A percentile compares a stretch with the other conserved stretches of the same genome.
phyloP scores from a whole-genome alignment of 352 stramenopile species.

The Phytopythium sindhum region DNA sequence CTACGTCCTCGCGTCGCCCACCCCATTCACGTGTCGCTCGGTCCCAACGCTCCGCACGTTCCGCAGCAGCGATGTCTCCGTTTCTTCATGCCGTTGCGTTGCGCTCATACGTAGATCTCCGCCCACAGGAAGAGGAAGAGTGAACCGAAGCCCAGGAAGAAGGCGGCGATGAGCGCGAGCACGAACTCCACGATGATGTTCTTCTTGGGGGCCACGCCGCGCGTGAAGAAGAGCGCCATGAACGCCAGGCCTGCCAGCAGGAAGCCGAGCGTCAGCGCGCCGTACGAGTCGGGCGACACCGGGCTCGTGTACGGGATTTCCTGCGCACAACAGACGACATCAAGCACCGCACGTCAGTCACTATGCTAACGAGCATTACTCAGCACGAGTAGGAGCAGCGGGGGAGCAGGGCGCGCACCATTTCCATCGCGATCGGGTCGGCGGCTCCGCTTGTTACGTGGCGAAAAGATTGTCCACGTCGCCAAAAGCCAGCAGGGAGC shows the following conservation, averaged over 20 bases:
- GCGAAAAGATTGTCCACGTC: constrained; percentile 8
- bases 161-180: constrained; percentile 56
- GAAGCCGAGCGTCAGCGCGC: constrained; percentile 51
- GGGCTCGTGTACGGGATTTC: constrained; percentile 82
- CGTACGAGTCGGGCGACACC: constrained; percentile 69
- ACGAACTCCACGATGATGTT: constrained; percentile 69
- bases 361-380: neutral
- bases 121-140: constrained; percentile 88
- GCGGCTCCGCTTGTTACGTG: constrained; percentile 9
- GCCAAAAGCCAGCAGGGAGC: neutral
- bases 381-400: neutral
- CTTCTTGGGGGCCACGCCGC: constrained; percentile 71
- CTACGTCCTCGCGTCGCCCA: neutral
- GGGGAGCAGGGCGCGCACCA: constrained; percentile 19
- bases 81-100: neutral
- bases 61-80: neutral
- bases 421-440: constrained; percentile 29
- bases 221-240: constrained; percentile 83
- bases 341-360: neutral
- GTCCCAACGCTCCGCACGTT: neutral
- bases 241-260: constrained; percentile 70
- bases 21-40: neutral
- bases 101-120: constrained; percentile 81
- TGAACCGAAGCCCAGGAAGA: constrained; percentile 77
- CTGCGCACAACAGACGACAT: constrained; percentile 17